phyloP scores from a whole-genome alignment of 495 filamentous ascomycete genomes.

The Penicillium fimorum region DNA sequence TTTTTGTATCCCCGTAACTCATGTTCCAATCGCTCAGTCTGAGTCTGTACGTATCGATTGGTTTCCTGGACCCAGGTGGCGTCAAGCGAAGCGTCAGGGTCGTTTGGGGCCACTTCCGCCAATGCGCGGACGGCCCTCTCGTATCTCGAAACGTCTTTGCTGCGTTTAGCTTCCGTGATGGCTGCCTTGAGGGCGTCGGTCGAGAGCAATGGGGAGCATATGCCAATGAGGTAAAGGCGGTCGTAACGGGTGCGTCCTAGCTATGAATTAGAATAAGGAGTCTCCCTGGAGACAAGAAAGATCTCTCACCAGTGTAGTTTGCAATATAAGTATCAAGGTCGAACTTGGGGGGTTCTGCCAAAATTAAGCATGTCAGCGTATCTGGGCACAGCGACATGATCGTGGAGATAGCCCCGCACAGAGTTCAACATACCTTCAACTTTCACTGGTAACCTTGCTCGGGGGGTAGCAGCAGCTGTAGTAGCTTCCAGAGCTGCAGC shows the following conservation, averaged over 20 bases:
- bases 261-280: neutral
- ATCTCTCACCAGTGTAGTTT: conserved; percentile 74
- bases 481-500: neutral
- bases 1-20: conserved; percentile 95
- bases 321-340: conserved; percentile 90
- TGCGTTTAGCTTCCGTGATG: conserved; percentile 70
- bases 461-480: conserved; percentile 7
- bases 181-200: conserved; percentile 79
- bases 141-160: conserved; percentile 72
- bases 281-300: neutral
- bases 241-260: conserved; percentile 72
- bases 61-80: conserved; percentile 65
- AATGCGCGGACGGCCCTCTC: conserved; percentile 64
- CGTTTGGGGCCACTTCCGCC: conserved; percentile 57
- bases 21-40: conserved; percentile 70
- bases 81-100: conserved; percentile 66
- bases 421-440: conserved; percentile 21
- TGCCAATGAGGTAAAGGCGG: conserved; percentile 77
- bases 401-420: conserved; percentile 7
- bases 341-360: conserved; percentile 78
- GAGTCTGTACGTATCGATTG: conserved; percentile 59
- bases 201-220: conserved; percentile 70
- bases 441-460: conserved; percentile 10
- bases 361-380: conserved; percentile 5
- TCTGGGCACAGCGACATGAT: neutral